A percentile compares a stretch with the other conserved stretches of the same genome.
phyloP scores from a whole-genome alignment of 257 asterid genomes.

The Solanum chiquidenum region DNA sequence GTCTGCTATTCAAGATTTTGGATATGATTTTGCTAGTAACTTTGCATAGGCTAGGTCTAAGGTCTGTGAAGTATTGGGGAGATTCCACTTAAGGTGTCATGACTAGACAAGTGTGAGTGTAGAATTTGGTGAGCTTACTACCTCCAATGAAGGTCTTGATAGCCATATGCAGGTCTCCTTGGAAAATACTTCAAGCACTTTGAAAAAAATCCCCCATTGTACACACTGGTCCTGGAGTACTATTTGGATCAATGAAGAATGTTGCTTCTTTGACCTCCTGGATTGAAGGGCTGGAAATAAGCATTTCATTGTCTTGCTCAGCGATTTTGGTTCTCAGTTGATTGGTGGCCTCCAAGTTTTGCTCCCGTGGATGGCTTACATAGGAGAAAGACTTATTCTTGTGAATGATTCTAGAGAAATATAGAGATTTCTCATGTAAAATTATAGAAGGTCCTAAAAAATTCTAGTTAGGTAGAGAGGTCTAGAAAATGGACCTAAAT shows the following conservation, averaged over 20 bases:
- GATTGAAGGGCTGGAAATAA: too few species aligned
- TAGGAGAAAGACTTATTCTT: too few species aligned
- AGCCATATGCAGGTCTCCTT: too few species aligned
- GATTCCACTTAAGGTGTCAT: not conserved
- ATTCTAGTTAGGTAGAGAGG: too few species aligned
- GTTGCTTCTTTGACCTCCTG: too few species aligned
- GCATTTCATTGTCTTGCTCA: too few species aligned
- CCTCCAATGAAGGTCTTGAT: not conserved
- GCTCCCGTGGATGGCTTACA: too few species aligned
- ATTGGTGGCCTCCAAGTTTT: not conserved
- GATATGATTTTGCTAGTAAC: not conserved
- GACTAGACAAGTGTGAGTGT: not conserved
- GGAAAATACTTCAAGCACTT: too few species aligned
- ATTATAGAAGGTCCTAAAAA: too few species aligned
- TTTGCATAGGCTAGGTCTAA: not conserved
- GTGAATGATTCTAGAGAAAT: too few species aligned
- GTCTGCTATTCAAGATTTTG: not conserved
- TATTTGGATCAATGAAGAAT: not conserved
- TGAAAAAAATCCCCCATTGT: not conserved
- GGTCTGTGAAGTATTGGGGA: not conserved
- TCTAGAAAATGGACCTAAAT: too few species aligned
- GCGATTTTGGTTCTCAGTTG: not conserved
- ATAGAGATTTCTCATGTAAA: too few species aligned
- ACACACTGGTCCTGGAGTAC: not conserved
- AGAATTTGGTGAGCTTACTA: not conserved